Conservation (phyloP, 78 protist genomes). For the Anaeramoeba ignava region DNA sequence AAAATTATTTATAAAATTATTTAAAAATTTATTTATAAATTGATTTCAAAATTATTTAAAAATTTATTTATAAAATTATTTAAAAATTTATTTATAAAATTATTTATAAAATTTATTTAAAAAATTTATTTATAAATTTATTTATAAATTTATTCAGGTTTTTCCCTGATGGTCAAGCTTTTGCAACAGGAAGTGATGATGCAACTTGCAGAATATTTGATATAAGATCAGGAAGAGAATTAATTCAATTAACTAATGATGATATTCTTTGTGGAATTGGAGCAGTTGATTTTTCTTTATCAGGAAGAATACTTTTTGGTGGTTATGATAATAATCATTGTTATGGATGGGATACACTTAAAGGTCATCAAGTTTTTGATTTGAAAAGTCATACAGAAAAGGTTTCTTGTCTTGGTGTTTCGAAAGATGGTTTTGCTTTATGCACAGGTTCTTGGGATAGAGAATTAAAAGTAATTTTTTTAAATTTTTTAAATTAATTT, state of each 20-base stretch:
- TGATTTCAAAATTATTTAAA: too few species aligned
- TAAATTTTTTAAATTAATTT: too few species aligned
- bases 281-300: slow-evolving; percentile 62
- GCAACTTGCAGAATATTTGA: slow-evolving; percentile 82
- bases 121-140: too few species aligned
- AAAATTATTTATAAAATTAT: too few species aligned
- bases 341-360: slow-evolving; percentile 86
- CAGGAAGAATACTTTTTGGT: slow-evolving; percentile 50
- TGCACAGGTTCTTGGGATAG: slow-evolving; percentile 91
- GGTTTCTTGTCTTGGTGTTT: slow-evolving; percentile 81
- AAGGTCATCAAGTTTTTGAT: slow-evolving; percentile 49
- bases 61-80: too few species aligned
- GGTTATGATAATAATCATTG: slow-evolving; percentile 79
- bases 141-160: too few species aligned
- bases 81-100: too few species aligned
- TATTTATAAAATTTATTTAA: too few species aligned
- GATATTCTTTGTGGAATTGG: slow-evolving; percentile 71
- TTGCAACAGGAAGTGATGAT: slow-evolving; percentile 89
- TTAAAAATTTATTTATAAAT: too few species aligned
- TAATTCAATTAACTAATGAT: slow-evolving; percentile 61
- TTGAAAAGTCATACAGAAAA: slow-evolving; percentile 81
- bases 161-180: too few species aligned
- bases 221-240: slow-evolving; percentile 80
- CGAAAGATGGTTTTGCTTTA: slow-evolving; percentile 80
- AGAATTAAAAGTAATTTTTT: slow-evolving; percentile 48